Evolutionary conservation across 2,329 filamentous ascomycete species (phyloP).

Genomic region (Aspergillus niger): DNA sequence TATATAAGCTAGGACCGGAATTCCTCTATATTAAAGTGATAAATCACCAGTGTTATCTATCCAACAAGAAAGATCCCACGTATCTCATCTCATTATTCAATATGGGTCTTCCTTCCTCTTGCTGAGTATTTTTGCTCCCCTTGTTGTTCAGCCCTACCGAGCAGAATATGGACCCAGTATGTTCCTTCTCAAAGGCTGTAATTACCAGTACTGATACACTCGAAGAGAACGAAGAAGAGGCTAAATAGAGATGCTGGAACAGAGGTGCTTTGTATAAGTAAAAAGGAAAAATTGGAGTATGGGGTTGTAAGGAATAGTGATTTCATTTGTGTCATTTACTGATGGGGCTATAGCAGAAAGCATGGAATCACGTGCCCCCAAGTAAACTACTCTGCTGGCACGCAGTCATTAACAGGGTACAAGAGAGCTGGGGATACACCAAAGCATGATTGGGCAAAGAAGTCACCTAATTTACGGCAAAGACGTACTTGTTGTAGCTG

Average conservation of each 20-base stretch:
- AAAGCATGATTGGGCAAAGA: not conserved
- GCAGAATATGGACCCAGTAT: not conserved
- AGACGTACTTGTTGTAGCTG: not conserved
- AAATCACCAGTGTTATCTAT: not conserved
- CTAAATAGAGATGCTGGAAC: not conserved
- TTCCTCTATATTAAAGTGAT: not conserved
- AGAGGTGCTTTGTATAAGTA: not conserved
- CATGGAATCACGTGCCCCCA: not conserved
- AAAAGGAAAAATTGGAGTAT: not conserved
- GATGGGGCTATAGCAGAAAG: no score
- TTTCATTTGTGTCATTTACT: not conserved
- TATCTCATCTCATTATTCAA: no score
- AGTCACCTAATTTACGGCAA: not conserved
- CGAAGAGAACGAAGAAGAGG: not conserved
- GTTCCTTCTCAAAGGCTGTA: not conserved
- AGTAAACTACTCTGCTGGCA: not conserved
- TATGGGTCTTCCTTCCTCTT: not conserved
- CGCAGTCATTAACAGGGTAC: not conserved
- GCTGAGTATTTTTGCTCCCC: not conserved
- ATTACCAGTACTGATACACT: not conserved
- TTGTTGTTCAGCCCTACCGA: not conserved
- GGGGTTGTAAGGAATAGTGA: not conserved
- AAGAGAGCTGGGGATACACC: not conserved
- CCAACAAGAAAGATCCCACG: no score
- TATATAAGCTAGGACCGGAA: not conserved